Base-by-base conservation (phyloP, 2,329 filamentous ascomycete species). In the Phaeosphaeria sp. region DNA sequence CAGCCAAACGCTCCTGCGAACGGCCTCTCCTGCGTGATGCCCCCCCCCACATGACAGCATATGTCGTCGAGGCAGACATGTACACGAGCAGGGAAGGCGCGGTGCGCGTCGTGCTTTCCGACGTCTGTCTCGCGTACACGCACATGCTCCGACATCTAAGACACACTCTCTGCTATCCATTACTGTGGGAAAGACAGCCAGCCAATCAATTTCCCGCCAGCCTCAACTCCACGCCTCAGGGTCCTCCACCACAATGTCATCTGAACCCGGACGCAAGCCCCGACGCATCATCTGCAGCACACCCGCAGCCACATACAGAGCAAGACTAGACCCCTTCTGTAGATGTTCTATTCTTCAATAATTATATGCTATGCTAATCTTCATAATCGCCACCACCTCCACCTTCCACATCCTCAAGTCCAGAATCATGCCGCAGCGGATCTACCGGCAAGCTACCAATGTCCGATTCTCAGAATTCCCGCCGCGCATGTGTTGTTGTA, bases 401-500 rank as follows among this genome's bases (percentile, higher is more conserved):
- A 39, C 36, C 36, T 39, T 39, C 36, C 36, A 44, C 21, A 51
- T 5, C 49, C 43, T 25, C 8, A 39, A 49, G 56, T 56, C 51
- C 45, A 46, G 17, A 39, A 39, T 39, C 36, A 39, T n/a, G 36
- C 36, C 7, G 6, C 17, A n/a, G 6, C 24, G 25, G 9, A 3
- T 13, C 13, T 27, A 13, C 24, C 11, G 33, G n/a, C 20, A 7
- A 54, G 64, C 65, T 72, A 75, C 57, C 68, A 55, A 52, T 72
- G 68, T 1, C 72, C 67, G 39, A 74, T 69, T 45, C 77, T 68
- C 57, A 74, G 30, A 17, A 76, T 69, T 2, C 78, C 83, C 51
- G 83, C 82, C 36, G 72, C 75, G 61, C 83, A 85, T 42, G 73
- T 81, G 59, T 80, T 80, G 72, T 85, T 80, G 55, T 73, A 77